phyloP scores from a whole-genome alignment of 2,329 filamentous ascomycete genomes.

The Didymella arachidicola region DNA sequence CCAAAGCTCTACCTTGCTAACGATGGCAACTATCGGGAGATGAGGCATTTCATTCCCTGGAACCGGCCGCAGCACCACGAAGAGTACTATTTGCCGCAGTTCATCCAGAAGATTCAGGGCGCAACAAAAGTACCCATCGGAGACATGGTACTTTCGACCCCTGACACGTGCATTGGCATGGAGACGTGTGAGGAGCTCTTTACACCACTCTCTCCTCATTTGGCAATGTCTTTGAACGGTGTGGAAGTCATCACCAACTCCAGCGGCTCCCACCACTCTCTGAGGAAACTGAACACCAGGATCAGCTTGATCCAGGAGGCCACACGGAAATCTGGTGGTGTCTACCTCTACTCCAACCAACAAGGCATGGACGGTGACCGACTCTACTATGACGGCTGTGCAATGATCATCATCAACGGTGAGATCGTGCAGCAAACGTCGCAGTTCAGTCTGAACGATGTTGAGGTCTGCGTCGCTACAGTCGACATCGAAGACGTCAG shows the following conservation, averaged over 20 bases:
- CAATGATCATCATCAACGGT: conserved; percentile 70
- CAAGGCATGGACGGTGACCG: conserved; percentile 57
- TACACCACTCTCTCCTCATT: conserved; percentile 58
- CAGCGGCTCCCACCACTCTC: conserved; percentile 71
- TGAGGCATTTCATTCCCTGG: conserved; percentile 49
- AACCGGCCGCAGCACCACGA: conserved; percentile 62
- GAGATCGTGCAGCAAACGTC: conserved; percentile 70
- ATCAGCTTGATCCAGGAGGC: conserved; percentile 72
- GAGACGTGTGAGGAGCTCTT: conserved; percentile 68
- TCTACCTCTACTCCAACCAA: conserved; percentile 71
- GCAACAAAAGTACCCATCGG: conserved; percentile 69
- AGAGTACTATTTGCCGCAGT: conserved; percentile 65
- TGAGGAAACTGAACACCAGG: conserved; percentile 71
- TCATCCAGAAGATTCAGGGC: conserved; percentile 64
- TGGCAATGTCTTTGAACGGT: conserved; percentile 70
- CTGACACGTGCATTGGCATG: conserved; percentile 68
- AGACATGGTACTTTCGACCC: conserved; percentile 68
- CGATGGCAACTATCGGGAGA: conserved; percentile 66
- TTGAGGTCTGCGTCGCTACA: conserved; percentile 63
- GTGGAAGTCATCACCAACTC: conserved; percentile 75
- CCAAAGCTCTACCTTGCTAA: conserved; percentile 77
- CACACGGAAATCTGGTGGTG: conserved; percentile 67
- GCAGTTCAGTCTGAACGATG: conserved; percentile 66
- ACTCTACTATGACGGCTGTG: conserved; percentile 57
- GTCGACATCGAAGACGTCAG: conserved; percentile 74